These are phyloP conservation scores for Vigna hirtella DNA, from an alignment of 306 rosid species.

Conservation along the genomic window DNA sequence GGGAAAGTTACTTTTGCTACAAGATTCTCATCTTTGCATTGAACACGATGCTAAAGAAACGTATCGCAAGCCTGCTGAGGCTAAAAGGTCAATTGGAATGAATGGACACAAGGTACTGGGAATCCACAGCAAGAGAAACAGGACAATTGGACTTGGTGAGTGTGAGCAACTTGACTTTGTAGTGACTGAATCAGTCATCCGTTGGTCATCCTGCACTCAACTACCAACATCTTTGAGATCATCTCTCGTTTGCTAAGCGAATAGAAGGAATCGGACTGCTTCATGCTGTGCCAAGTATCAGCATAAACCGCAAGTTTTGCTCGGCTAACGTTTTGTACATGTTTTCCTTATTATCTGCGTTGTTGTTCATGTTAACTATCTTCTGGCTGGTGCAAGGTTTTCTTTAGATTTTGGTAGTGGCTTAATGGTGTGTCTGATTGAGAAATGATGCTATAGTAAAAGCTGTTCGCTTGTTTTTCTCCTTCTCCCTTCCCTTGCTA, in stretches of 20 bases:
- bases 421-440: conserved; percentile 45
- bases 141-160: conserved; percentile 88
- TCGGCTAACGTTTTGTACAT: conserved; percentile 41
- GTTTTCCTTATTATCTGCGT: conserved; percentile 31
- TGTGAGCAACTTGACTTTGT: conserved; percentile 76
- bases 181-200: conserved; percentile 83
- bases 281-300: conserved; percentile 39
- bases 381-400: conserved; percentile 40
- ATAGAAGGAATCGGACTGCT: conserved; percentile 22
- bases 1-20: conserved; percentile 58
- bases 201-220: conserved; percentile 93
- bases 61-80: conserved; percentile 52
- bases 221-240: conserved; percentile 76
- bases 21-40: conserved; percentile 59
- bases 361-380: conserved; percentile 35
- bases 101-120: conserved; percentile 61
- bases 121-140: conserved; percentile 79
- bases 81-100: conserved; percentile 60
- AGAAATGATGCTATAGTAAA: conserved; percentile 27
- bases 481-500: neutral
- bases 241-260: conserved; percentile 75
- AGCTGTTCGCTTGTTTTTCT: conserved; percentile 6
- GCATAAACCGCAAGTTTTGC: conserved; percentile 46
- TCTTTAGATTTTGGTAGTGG: conserved; percentile 46
- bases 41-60: conserved; percentile 44